Evolutionary conservation across 2,329 filamentous ascomycete species (phyloP), one percentile per base, ranked within the genome.

Genomic region (Daldinia sp.): DNA sequence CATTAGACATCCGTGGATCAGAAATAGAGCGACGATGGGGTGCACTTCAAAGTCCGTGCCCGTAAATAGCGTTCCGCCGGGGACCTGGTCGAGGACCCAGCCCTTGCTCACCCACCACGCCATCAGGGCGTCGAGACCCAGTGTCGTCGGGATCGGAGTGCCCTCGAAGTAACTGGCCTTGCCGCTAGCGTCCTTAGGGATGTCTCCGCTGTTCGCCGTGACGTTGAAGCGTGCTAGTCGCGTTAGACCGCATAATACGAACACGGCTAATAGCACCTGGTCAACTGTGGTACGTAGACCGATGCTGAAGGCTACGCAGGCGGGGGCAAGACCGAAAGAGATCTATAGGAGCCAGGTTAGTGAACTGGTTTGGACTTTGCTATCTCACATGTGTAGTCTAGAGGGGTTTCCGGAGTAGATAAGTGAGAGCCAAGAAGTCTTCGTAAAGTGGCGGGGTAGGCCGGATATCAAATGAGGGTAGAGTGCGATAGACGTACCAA

Each of bases 81-180:
- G 96, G n/a, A 99, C 81, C 65, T 90, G 84, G 26, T 92, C 90
- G 68, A 93, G 85, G 51, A 95, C 86, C 92, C 92, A 95, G 70
- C 92, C 91, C 73, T 93, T 86, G 63, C 87, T 89, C 33, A 97
- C 88, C 92, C 94, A 98, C 82, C 91, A 97, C 33, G 91, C 93
- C 93, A 98, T 97, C 65, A 97, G 76, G 13, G 86, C 89, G 69
- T 93, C 93, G 73, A 97, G 89, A 1, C 87, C 90, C 26, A 98
- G 84, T 26, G 92, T 94, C 2, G 94, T 98, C 1, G 96, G 96
- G 76, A 98, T 98, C 0, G 96, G 96, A 0, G 95, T 97, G 74
- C 96, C 96, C 82, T 99, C 96, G 75, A 99, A 99, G 83, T 97
- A 99, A 78, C 92, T 88, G 67, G 92, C 93, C 84, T 99, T 99